Conservation (phyloP, 2,329 filamentous ascomycete species). For the Trichoderma arundinaceum region DNA sequence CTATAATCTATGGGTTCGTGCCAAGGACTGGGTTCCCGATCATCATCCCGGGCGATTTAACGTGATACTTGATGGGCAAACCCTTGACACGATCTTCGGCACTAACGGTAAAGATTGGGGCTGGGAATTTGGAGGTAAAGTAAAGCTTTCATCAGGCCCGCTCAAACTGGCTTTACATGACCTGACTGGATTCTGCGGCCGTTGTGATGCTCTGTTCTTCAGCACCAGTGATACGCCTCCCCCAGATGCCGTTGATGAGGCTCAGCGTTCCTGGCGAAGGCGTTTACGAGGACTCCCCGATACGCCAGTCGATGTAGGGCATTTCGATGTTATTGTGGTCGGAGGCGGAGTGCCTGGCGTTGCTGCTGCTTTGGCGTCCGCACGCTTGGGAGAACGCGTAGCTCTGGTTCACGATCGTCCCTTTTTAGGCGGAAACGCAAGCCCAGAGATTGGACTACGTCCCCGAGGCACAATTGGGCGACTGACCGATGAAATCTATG, state of each 20-base stretch:
- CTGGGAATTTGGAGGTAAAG: constrained; percentile 2
- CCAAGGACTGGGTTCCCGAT: constrained; percentile 20
- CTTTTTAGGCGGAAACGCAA: constrained; percentile 17
- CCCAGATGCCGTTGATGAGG: neutral
- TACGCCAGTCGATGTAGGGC: constrained; percentile 1
- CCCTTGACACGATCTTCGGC: constrained; percentile 8
- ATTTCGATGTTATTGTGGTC: constrained; percentile 17
- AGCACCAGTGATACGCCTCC: neutral
- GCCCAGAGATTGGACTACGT: constrained; percentile 19
- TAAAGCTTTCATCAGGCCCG: neutral
- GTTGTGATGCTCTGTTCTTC: constrained; percentile 15
- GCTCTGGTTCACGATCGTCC: constrained; percentile 16
- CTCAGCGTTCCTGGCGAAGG: constrained; percentile 11
- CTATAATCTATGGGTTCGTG: constrained; percentile 17
- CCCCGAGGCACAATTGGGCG: neutral
- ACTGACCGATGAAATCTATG: constrained; percentile 14
- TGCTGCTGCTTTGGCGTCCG: constrained; percentile 3
- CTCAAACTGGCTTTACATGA: constrained; percentile 6
- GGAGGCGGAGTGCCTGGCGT: constrained; percentile 10
- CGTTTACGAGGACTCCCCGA: constrained; percentile 5
- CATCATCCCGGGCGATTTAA: constrained; percentile 16
- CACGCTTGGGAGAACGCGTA: constrained; percentile 14
- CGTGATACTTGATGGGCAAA: neutral
- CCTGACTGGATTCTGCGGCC: constrained; percentile 14
- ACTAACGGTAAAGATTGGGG: constrained; percentile 9